A percentile compares a stretch with the other conserved stretches of the same genome.
Conservation (phyloP, 306 rosid species). For the Cicer chorassanicum region DNA sequence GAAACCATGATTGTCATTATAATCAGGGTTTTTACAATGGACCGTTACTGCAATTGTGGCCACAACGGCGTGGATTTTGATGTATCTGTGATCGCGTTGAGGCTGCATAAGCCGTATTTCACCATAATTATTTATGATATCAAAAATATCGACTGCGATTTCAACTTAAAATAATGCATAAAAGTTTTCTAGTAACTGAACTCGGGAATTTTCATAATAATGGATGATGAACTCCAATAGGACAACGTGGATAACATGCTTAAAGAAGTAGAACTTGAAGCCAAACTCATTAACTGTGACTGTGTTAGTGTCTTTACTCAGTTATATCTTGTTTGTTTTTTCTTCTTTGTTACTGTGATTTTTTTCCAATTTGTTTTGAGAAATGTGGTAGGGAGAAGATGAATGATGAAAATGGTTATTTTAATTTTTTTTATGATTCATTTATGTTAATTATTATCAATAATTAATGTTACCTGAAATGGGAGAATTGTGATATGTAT, state of each 20-base stretch:
- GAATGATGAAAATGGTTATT: neutral
- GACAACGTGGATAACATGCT: neutral
- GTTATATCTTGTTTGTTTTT: neutral
- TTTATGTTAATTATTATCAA: neutral
- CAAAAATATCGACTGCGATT: neutral
- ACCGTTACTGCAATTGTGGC: neutral
- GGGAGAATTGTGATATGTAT: constrained; percentile 8
- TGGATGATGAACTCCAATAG: constrained; percentile 13
- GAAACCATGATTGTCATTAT: neutral
- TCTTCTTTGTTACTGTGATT: neutral
- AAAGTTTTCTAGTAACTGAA: neutral
- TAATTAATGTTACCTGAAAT: neutral
- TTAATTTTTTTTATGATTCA: neutral
- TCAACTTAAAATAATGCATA: neutral
- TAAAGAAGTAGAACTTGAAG: neutral
- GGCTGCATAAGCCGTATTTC: neutral
- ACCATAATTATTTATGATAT: neutral
- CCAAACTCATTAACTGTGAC: neutral
- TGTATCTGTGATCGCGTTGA: neutral
- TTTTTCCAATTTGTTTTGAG: constrained; percentile 1
- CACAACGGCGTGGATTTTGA: no score
- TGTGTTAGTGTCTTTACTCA: neutral
- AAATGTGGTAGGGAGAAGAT: constrained; percentile 22
- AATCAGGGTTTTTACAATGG: neutral
- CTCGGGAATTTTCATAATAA: neutral